Conservation (phyloP, 176 grass and related monocot species). For the Chloris gayana region DNA sequence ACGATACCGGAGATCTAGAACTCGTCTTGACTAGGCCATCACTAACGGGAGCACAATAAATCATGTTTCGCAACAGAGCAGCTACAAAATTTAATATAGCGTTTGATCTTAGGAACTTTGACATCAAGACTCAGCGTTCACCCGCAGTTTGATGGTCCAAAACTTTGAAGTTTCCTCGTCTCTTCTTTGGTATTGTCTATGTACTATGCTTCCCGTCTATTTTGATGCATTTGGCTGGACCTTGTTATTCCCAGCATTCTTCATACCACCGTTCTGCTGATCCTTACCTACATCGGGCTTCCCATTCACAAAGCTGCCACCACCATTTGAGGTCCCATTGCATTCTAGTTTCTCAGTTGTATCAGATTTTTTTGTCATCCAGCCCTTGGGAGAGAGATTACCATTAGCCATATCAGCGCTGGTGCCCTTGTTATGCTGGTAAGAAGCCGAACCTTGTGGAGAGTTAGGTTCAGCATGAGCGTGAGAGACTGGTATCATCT, state of each 20-base stretch:
- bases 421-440: conserved; percentile 27
- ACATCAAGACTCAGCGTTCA: conserved; percentile 3
- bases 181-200: conserved; percentile 41
- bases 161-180: conserved; percentile 32
- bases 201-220: conserved; percentile 50
- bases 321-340: conserved; percentile 47
- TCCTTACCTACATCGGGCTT: conserved; percentile 32
- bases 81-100: conserved; percentile 56
- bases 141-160: background rate
- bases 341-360: conserved; percentile 39
- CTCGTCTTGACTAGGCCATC: conserved; percentile 16
- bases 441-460: conserved; percentile 25
- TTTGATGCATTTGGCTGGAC: conserved; percentile 27
- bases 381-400: conserved; percentile 44
- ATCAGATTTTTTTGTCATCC: conserved; percentile 22
- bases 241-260: conserved; percentile 42
- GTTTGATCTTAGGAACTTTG: conserved; percentile 31
- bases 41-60: conserved; percentile 37
- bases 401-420: conserved; percentile 37
- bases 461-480: conserved; percentile 31
- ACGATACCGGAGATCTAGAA: background rate
- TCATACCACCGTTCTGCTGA: conserved; percentile 43
- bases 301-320: background rate
- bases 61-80: conserved; percentile 44
- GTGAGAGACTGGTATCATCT: conserved; percentile 48